Percentiles rank a stretch among this genome's conserved stretches.
Conservation (phyloP, 352 stramenopile genomes). For the Pythium periplocum region DNA sequence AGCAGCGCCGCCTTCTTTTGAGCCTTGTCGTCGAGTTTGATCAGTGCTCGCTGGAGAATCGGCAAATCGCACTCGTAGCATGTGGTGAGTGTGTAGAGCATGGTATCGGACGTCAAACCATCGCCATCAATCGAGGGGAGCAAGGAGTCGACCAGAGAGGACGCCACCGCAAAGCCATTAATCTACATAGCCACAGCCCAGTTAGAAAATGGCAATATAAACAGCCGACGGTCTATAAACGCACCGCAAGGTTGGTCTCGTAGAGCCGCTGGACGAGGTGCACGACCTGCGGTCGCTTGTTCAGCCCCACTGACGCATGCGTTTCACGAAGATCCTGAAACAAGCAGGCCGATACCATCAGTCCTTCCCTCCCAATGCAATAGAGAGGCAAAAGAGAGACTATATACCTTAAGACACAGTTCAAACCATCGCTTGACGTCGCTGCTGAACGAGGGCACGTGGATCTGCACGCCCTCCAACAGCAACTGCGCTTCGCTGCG, state of each 20-base stretch:
- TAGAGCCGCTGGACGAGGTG: conserved; percentile 35
- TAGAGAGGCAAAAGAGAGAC: not conserved
- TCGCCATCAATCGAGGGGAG: conserved; percentile 24
- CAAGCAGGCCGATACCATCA: not conserved
- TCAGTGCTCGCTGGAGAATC: conserved; percentile 34
- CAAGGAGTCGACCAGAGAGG: conserved; percentile 17
- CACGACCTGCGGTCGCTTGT: conserved; percentile 30
- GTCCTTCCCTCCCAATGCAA: not conserved
- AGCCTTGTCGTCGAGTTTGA: conserved; percentile 34
- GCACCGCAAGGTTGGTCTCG: conserved; percentile 43
- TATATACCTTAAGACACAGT: conserved; percentile 31
- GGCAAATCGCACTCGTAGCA: conserved; percentile 62
- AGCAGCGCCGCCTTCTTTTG: conserved; percentile 26
- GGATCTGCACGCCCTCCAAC: conserved; percentile 1
- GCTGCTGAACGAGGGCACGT: conserved; percentile 20
- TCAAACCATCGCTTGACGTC: conserved; percentile 9
- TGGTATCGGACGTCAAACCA: conserved; percentile 21
- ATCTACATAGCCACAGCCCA: conserved; percentile 10
- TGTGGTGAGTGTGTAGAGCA: conserved; percentile 42
- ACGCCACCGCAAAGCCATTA: conserved; percentile 19
- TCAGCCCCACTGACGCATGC: conserved; percentile 17
- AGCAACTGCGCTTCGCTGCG: conserved; percentile 3
- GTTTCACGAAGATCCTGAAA: conserved; percentile 35
- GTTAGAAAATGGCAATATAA: not conserved
- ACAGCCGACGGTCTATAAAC: not conserved